Conservation (phyloP, 2,329 filamentous ascomycete genomes). For the Colletotrichum tropicicola region DNA sequence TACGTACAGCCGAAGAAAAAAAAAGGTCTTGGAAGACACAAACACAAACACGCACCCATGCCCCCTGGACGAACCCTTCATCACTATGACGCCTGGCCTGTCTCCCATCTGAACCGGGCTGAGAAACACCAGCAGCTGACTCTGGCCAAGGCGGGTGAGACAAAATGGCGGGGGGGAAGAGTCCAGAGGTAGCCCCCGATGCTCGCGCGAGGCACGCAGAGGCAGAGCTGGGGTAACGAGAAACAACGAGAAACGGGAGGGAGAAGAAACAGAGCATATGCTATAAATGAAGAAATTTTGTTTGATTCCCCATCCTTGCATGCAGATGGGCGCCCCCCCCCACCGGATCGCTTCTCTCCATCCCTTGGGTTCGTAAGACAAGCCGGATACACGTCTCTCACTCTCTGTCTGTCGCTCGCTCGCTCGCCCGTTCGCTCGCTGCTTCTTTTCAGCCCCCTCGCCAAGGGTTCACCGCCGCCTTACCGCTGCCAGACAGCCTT, state of each 20-base stretch:
- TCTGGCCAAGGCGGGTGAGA: conserved; percentile 11
- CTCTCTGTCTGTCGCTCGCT: not conserved
- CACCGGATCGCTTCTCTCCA: not conserved
- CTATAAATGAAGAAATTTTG: conserved; percentile 22
- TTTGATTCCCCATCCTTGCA: not conserved
- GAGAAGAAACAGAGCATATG: conserved; percentile 10
- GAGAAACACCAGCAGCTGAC: too few species aligned
- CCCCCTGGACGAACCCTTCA: not conserved
- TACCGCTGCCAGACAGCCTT: not conserved
- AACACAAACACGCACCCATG: too few species aligned
- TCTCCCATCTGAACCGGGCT: too few species aligned
- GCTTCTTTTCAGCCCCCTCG: not conserved
- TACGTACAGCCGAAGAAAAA: too few species aligned
- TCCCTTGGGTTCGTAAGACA: conserved; percentile 22
- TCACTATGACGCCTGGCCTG: not conserved
- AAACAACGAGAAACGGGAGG: not conserved
- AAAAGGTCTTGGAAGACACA: too few species aligned
- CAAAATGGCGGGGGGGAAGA: not conserved
- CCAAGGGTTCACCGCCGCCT: conserved; percentile 1
- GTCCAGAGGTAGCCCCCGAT: not conserved
- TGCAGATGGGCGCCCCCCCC: not conserved
- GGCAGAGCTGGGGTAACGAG: conserved; percentile 27
- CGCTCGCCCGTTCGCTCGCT: not conserved
- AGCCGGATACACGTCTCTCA: not conserved
- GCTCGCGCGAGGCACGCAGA: conserved; percentile 10